Evolutionary conservation across 306 rosid genomes (phyloP).

Genomic region (Cyclanthera cordifolia): DNA sequence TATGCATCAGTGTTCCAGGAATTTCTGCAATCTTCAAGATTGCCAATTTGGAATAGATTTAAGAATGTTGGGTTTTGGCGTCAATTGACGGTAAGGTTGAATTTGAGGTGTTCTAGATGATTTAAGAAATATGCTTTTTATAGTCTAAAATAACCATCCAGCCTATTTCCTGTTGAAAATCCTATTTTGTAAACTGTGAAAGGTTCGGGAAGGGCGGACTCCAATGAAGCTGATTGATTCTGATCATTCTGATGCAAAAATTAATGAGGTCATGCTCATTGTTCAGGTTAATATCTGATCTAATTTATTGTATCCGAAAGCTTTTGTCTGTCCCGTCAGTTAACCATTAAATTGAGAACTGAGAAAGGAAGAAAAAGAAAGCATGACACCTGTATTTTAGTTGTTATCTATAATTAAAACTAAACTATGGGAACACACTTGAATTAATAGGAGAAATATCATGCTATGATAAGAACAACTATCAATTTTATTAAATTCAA

Average conservation of each 20-base stretch:
- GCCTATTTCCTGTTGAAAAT: background rate
- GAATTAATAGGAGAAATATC: background rate
- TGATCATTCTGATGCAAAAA: constrained; percentile 33
- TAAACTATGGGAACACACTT: background rate
- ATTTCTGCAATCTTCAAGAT: constrained; percentile 55
- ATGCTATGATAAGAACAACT: no score
- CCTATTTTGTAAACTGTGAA: constrained; percentile 10
- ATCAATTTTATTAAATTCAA: no score
- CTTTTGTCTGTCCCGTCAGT: background rate
- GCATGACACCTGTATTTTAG: background rate
- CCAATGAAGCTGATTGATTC: constrained; percentile 34
- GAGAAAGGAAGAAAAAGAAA: background rate
- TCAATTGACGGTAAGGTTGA: constrained; percentile 58
- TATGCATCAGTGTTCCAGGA: constrained; percentile 82
- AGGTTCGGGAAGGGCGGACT: constrained; percentile 94
- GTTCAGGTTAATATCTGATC: constrained; percentile 44
- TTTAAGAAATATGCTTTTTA: background rate
- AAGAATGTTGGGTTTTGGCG: constrained; percentile 95
- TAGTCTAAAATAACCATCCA: background rate
- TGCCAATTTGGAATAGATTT: constrained; percentile 89
- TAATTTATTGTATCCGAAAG: background rate
- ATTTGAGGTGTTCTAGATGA: background rate
- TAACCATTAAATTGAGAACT: background rate
- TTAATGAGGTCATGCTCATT: constrained; percentile 80
- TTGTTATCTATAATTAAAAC: background rate